Percentiles rank a stretch among this genome's conserved stretches.
These are phyloP conservation scores for Plenodomus biglobosus DNA, from an alignment of 2,329 filamentous ascomycete genomes.

Conservation along the genomic window DNA sequence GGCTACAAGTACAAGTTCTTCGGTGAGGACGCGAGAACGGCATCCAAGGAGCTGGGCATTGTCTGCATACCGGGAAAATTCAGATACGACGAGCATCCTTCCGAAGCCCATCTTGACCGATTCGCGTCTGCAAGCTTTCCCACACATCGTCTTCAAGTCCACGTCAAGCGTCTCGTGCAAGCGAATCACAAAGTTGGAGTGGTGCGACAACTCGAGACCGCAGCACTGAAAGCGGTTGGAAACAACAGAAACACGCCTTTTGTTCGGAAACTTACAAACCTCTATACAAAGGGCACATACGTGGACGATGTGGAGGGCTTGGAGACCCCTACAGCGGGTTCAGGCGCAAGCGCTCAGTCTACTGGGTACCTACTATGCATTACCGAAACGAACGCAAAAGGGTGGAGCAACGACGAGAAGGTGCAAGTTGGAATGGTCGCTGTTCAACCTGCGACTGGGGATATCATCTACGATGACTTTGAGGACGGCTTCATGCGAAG, in stretches of 20 bases:
- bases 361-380: constrained; percentile 92
- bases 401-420: constrained; percentile 84
- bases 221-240: constrained; percentile 90
- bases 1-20: constrained; percentile 99
- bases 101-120: constrained; percentile 85
- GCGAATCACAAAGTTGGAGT: constrained; percentile 96
- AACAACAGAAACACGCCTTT: constrained; percentile 95
- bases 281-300: constrained; percentile 98
- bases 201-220: constrained; percentile 91
- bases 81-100: constrained; percentile 81
- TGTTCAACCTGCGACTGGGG: constrained; percentile 92
- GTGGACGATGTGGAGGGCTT: constrained; percentile 89
- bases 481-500: constrained; percentile 97
- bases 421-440: constrained; percentile 90
- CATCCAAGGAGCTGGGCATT: constrained; percentile 88
- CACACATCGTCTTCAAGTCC: constrained; percentile 85
- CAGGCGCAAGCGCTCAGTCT: constrained; percentile 58
- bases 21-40: constrained; percentile 87
- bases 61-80: constrained; percentile 96
- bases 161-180: constrained; percentile 87
- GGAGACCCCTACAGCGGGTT: constrained; percentile 52
- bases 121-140: constrained; percentile 97
- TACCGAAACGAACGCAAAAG: constrained; percentile 79
- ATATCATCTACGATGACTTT: constrained; percentile 94
- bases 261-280: constrained; percentile 85